Evolutionary conservation across 2,329 filamentous ascomycete genomes (phyloP).

Genomic region (Diaporthe eres): DNA sequence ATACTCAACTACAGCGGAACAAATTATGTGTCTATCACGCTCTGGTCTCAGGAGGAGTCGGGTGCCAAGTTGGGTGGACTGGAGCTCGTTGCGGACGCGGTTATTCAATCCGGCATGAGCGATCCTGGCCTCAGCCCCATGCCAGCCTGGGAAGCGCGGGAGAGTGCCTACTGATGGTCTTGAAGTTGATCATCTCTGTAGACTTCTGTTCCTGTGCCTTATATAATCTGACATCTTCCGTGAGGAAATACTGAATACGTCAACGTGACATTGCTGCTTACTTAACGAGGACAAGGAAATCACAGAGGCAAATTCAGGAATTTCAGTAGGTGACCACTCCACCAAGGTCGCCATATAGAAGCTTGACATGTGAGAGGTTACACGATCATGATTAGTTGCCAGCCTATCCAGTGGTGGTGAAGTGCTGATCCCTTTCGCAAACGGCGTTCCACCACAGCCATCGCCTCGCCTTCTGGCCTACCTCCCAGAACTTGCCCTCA

Average conservation of each 20-base stretch:
- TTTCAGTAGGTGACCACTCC: no score
- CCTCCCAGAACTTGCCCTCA: not conserved
- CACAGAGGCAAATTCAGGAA: no score
- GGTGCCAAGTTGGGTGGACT: slow-evolving; percentile 71
- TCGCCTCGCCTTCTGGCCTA: not conserved
- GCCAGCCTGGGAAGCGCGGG: slow-evolving; percentile 60
- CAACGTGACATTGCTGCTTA: not conserved
- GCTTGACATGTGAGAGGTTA: not conserved
- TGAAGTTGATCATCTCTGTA: not conserved
- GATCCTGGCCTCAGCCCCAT: slow-evolving; percentile 61
- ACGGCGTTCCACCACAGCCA: not conserved
- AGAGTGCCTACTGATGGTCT: slow-evolving; percentile 62
- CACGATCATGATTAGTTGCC: not conserved
- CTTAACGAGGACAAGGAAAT: not conserved
- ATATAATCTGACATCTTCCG: not conserved
- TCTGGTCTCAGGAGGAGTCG: slow-evolving; percentile 75
- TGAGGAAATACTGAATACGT: not conserved
- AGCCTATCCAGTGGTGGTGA: not conserved
- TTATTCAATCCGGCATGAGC: slow-evolving; percentile 65
- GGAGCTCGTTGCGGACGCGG: slow-evolving; percentile 61
- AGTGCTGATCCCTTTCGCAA: not conserved
- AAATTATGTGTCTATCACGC: slow-evolving; percentile 77
- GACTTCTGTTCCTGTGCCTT: not conserved
- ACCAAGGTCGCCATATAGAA: no score
- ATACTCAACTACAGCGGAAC: slow-evolving; percentile 78